Evolutionary conservation across 1,284 basidiomycete genomes (phyloP).

Genomic region (Omphalotus olearius): DNA sequence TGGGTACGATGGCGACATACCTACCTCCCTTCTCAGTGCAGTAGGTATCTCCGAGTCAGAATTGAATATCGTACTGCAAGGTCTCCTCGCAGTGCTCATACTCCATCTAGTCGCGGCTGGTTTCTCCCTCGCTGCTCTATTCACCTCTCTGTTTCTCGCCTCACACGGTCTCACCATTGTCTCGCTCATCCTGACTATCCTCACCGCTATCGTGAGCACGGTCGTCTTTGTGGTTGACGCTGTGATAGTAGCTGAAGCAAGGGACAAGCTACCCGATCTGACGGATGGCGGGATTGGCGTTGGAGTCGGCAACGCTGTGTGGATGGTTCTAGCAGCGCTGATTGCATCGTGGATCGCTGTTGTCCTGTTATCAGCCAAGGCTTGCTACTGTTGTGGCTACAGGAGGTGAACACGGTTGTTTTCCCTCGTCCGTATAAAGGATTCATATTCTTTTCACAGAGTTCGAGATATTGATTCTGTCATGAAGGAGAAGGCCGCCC

Average conservation of each 20-base stretch:
- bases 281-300: slow-evolving; percentile 42
- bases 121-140: slow-evolving; percentile 48
- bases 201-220: slow-evolving; percentile 49
- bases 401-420: slow-evolving; percentile 28
- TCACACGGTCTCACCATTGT: slow-evolving; percentile 51
- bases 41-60: slow-evolving; percentile 41
- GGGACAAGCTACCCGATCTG: slow-evolving; percentile 36
- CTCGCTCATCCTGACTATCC: slow-evolving; percentile 51
- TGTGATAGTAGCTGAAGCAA: slow-evolving; percentile 50
- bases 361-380: slow-evolving; percentile 52
- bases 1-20: slow-evolving; percentile 40
- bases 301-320: slow-evolving; percentile 61
- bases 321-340: slow-evolving; percentile 60
- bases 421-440: too few species aligned
- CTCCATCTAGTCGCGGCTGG: slow-evolving; percentile 62
- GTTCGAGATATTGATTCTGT: too few species aligned
- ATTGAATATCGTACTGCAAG: slow-evolving; percentile 42
- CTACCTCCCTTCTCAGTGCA: slow-evolving; percentile 21
- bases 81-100: slow-evolving; percentile 55
- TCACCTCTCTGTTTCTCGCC: slow-evolving; percentile 53
- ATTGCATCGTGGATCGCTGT: slow-evolving; percentile 57
- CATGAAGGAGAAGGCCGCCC: too few species aligned
- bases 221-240: slow-evolving; percentile 59
- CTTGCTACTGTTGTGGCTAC: slow-evolving; percentile 67
- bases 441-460: too few species aligned